Evolutionary conservation across 148 eudicot species (phyloP).

Genomic region (Polygonum maritimum): DNA sequence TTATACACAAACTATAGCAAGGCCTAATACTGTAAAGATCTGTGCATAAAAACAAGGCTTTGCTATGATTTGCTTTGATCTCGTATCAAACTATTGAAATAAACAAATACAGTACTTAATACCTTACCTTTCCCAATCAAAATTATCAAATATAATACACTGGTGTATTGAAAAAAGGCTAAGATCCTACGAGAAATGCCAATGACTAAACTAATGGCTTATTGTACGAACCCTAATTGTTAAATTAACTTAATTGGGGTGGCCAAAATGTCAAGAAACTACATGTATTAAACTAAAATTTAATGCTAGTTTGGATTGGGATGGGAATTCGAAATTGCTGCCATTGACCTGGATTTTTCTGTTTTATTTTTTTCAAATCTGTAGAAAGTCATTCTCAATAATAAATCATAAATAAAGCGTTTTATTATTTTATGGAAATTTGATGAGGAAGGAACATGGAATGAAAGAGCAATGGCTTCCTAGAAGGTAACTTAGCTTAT

Average conservation of each 20-base stretch:
- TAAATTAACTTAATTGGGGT: background rate
- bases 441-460: background rate
- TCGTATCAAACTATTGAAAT: background rate
- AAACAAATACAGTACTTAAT: too few relatives aligned
- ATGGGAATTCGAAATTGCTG: background rate
- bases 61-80: background rate
- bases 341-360: background rate
- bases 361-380: too few relatives aligned
- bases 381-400: background rate
- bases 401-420: too few relatives aligned
- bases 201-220: background rate
- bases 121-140: background rate
- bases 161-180: background rate
- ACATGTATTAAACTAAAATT: background rate
- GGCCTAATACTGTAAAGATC: slow-evolving; percentile 1
- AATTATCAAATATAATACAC: background rate
- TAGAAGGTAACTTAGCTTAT: background rate
- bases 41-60: background rate
- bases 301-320: background rate
- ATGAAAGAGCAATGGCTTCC: background rate
- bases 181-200: background rate
- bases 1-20: too few relatives aligned
- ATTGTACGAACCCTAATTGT: background rate
- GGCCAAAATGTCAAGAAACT: background rate
- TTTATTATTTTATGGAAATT: background rate